Evolutionary conservation across 192 early-diverging fungal species (phyloP).

Genomic region (Coemansia sp.): DNA sequence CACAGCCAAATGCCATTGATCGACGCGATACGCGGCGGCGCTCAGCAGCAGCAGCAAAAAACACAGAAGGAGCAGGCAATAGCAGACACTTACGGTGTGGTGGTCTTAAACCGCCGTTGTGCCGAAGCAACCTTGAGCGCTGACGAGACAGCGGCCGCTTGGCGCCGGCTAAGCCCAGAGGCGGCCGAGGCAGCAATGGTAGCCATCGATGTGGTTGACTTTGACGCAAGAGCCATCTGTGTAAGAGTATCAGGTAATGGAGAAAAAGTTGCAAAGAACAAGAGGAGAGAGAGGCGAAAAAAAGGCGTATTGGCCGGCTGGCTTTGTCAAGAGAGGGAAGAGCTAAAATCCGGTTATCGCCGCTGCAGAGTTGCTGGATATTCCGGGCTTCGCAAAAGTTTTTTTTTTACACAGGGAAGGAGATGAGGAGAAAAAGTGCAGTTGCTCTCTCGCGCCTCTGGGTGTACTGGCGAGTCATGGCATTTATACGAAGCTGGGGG

Average conservation of each 20-base stretch:
- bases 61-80: not conserved
- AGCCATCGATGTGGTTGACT: conserved; percentile 35
- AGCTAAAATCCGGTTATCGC: not conserved
- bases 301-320: not conserved
- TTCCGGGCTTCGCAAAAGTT: not conserved
- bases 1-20: not conserved
- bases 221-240: conserved; percentile 35
- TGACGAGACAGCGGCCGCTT: conserved; percentile 15
- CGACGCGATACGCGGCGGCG: not conserved
- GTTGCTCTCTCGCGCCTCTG: not conserved
- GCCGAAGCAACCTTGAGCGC: conserved; percentile 22
- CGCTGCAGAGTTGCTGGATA: not conserved
- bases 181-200: conserved; percentile 32
- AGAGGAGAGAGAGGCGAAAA: not conserved
- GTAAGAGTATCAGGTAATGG: not conserved
- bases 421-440: not conserved
- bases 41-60: not conserved
- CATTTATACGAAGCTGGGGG: not conserved
- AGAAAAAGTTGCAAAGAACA: conserved; percentile 1
- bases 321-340: not conserved
- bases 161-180: conserved; percentile 11
- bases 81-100: conserved; percentile 42
- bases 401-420: not conserved
- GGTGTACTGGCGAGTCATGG: not conserved
- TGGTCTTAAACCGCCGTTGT: conserved; percentile 49